Percentiles rank a stretch among this genome's conserved stretches.
Conservation (phyloP, 441 rosid genomes). For the Brassica hybrid region DNA sequence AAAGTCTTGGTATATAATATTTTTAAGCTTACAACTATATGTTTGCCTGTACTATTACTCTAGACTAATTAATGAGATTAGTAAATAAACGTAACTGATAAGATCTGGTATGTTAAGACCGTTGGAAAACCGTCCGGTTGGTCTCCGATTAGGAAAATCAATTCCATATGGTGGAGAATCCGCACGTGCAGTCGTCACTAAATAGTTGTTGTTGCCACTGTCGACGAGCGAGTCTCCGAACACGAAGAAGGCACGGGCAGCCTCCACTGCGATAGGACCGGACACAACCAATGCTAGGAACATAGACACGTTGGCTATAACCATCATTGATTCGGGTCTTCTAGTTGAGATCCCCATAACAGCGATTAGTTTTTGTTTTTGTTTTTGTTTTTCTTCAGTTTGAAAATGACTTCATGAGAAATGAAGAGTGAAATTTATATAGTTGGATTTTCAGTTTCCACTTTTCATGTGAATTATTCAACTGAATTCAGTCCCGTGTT, state of each 20-base stretch:
- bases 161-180: conserved; percentile 52
- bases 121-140: conserved; percentile 56
- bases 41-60: not conserved
- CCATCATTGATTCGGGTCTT: not conserved
- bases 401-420: conserved; percentile 8
- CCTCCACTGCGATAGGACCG: conserved; percentile 37
- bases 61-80: not conserved
- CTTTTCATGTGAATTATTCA: conserved; percentile 1
- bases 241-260: conserved; percentile 59
- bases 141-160: conserved; percentile 46
- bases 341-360: not conserved
- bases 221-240: conserved; percentile 76
- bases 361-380: not conserved
- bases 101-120: conserved; percentile 55
- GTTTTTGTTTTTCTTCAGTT: not conserved
- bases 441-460: not conserved
- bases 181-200: conserved; percentile 65
- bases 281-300: conserved; percentile 33
- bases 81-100: conserved; percentile 41
- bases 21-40: not conserved
- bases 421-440: conserved; percentile 15
- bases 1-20: not conserved
- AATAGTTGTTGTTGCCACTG: conserved; percentile 70
- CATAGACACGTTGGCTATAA: conserved; percentile 7
- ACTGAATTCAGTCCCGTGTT: conserved; percentile 21